Evolutionary conservation across 2,329 filamentous ascomycete genomes (phyloP), one percentile per base, ranked within the genome.

Genomic region (Capronia americana): DNA sequence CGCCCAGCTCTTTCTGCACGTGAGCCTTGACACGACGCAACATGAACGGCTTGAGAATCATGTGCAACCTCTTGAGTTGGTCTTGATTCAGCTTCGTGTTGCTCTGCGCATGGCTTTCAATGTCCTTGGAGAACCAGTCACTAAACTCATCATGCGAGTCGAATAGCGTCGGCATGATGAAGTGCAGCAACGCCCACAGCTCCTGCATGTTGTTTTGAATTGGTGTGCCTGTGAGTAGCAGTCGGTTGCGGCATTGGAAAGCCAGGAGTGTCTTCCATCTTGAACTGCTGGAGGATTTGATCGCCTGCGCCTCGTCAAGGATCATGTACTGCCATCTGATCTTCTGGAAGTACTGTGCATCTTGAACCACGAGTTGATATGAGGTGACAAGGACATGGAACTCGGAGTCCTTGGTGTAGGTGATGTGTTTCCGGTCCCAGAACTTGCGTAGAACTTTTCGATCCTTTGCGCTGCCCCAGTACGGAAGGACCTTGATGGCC

Each of bases 121-220:
- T 99, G 66, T 83, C 82, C 69, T 83, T 84, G 46, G 82, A 83
- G 73, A 84, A 84, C 82, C 82, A 84, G 66, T 83, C 82, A 73
- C 82, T 83, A 67, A 84, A 84, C 67, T 83, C 81, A 65, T 84
- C 82, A 57, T 83, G 82, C 12, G 81, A 83, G 70, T 84, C 95
- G 79, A 99, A 99, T 59, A 99, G 85, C 51, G 92, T 97, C n/a
- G 95, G 95, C 95, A 99, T 98, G 82, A 98, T 98, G 82, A 99
- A 99, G 85, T 99, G 95, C 23, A 99, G 85, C 71, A 99, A 81
- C 32, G 95, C 95, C 95, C 95, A 99, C 66, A 99, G 81, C 80
- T 99, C 94, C 79, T 98, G 95, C 95, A 99, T 99, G 84, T 98
- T 99, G 83, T 99, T 99, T 79, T 99, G 95, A 71, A 99, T 98